Conservation (phyloP, 2,329 filamentous ascomycete genomes). For the Verticillium dahliae region DNA sequence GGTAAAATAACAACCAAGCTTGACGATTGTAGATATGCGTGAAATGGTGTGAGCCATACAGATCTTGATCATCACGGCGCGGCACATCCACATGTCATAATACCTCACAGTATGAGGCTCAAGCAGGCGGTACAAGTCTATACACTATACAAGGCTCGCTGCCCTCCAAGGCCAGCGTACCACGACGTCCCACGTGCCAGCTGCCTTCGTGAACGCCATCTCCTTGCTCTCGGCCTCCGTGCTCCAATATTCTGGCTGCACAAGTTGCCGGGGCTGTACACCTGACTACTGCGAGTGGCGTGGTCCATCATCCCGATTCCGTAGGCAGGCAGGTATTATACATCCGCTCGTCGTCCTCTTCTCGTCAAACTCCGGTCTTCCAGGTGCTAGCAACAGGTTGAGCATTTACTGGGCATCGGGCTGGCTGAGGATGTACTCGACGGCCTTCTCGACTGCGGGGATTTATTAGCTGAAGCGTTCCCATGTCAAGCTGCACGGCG, state of each 20-base stretch:
- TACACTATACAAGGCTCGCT: conserved; percentile 27
- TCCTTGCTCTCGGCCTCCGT: background rate
- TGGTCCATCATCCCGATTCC: background rate
- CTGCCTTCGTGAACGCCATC: background rate
- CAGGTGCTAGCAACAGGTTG: background rate
- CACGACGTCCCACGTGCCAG: conserved; percentile 2
- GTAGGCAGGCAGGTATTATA: conserved; percentile 1
- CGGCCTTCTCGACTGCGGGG: conserved; percentile 76
- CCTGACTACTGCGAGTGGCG: background rate
- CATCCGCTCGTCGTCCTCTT: background rate
- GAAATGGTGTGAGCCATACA: too few species aligned
- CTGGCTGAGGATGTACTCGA: conserved; percentile 88
- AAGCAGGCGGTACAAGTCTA: conserved; percentile 15
- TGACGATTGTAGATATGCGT: too few species aligned
- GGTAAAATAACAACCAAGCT: too few species aligned
- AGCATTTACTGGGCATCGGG: conserved; percentile 69
- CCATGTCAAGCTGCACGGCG: background rate
- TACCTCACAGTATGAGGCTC: background rate
- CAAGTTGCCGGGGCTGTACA: background rate
- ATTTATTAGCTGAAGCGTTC: conserved; percentile 5
- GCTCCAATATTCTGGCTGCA: background rate
- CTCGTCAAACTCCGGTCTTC: background rate
- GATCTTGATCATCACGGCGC: too few species aligned
- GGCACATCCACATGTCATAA: too few species aligned
- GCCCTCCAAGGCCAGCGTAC: conserved; percentile 2